Evolutionary conservation across 73 alveolate species (phyloP), one percentile per base, ranked within the genome.

Genomic region (Uronychia binucleata): DNA sequence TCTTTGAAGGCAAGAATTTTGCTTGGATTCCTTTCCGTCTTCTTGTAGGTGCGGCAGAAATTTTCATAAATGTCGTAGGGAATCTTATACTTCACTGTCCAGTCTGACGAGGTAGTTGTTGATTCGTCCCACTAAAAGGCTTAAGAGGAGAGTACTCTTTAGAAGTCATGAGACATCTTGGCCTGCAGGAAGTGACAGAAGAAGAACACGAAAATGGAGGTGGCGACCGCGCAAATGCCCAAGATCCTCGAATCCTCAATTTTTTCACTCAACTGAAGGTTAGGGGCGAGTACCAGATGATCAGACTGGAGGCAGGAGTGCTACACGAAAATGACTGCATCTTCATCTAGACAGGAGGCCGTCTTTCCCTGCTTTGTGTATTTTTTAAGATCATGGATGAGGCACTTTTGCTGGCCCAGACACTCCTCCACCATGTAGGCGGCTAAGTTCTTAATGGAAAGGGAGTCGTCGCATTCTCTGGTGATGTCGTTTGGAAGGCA

Each of bases 71-170:
- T 27, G 26, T 30, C 58, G 0, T 30, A 28, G 0, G 80, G 31
- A 0, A 88, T 88, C 57, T 57, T 77, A 13, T 79, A 5, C 31
- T 83, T 78, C 8, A 78, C 94, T 1, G 91, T 34, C 67, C 58
- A 88, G 33, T 88, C 94, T 19, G 91, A 82, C 28, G 90, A 83
- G 27, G 94, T 88, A 14, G 77, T 58, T 28, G 94, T 88, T 5
- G 67, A 46, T 46, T 46, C 67, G 19, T 46, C 67, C 67, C 67
- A 46, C n/a, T n/a, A n/a, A n/a, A n/a, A n/a, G n/a, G n/a, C n/a
- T n/a, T n/a, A n/a, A n/a, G n/a, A n/a, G n/a, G n/a, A n/a, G n/a
- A n/a, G n/a, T n/a, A n/a, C n/a, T 46, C 67, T 46, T 11, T 5
- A 5, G 19, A 46, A 46, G 19, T 46, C 67, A 11, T 46, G 5